Evolutionary conservation across 2,329 filamentous ascomycete species (phyloP).

Genomic region (Colletotrichum magnum): DNA sequence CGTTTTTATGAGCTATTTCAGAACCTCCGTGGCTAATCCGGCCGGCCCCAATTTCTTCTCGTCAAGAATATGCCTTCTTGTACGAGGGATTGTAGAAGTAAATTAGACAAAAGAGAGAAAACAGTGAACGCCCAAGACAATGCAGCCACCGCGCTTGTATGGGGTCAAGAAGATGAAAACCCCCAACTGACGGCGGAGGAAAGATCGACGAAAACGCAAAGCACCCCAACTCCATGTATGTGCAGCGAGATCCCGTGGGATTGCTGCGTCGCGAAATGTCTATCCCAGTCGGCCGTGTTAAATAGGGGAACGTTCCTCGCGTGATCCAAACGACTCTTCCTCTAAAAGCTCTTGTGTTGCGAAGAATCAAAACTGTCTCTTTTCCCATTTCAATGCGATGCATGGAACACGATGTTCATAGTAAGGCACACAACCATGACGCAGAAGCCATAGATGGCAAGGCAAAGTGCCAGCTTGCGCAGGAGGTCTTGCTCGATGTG

Average conservation of each 20-base stretch:
- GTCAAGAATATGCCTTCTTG: neutral
- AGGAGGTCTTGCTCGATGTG: constrained; percentile 76
- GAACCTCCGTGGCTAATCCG: neutral
- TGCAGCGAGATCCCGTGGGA: constrained; percentile 11
- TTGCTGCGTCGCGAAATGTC: constrained; percentile 5
- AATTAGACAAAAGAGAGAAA: constrained; percentile 1
- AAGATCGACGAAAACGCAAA: neutral
- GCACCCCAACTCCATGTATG: constrained; percentile 30
- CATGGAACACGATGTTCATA: constrained; percentile 87
- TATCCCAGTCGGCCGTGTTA: constrained; percentile 32
- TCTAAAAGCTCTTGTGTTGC: constrained; percentile 15
- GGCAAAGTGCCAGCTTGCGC: constrained; percentile 78
- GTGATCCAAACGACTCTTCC: constrained; percentile 25
- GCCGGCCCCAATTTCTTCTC: neutral
- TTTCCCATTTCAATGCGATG: constrained; percentile 64
- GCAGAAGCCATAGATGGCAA: constrained; percentile 86
- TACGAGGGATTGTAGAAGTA: neutral
- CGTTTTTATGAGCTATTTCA: neutral
- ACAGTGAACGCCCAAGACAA: constrained; percentile 19
- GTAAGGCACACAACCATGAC: constrained; percentile 92
- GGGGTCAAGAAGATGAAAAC: neutral
- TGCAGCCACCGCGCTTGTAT: constrained; percentile 28
- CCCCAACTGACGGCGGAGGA: constrained; percentile 3
- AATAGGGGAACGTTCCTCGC: neutral
- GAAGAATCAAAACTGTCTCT: neutral